Percentiles rank a stretch among this genome's conserved stretches.
Conservation (phyloP, 1,284 basidiomycete species). For the Cryptococcus sp. region DNA sequence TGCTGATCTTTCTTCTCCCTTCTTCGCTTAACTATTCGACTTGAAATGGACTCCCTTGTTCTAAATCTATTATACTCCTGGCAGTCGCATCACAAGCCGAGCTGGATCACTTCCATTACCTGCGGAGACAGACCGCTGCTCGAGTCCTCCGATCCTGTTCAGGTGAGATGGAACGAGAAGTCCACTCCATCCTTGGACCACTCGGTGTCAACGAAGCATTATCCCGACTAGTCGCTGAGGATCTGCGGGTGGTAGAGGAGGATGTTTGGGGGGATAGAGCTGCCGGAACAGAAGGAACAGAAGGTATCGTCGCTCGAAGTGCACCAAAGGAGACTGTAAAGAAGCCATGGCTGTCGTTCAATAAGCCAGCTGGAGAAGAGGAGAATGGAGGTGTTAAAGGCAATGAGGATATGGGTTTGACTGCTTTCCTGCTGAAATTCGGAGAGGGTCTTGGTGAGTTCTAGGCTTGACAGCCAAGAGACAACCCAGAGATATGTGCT, state of each 20-base stretch:
- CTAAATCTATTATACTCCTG: background rate
- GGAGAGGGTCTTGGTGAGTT: conserved; percentile 75
- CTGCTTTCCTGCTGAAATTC: conserved; percentile 87
- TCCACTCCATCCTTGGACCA: conserved; percentile 77
- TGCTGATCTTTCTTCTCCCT: background rate
- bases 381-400: conserved; percentile 52
- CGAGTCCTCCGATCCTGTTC: conserved; percentile 81
- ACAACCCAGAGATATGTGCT: background rate
- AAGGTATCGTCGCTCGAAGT: background rate
- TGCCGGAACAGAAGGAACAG: conserved; percentile 9
- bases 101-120: conserved; percentile 86
- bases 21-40: background rate
- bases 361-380: conserved; percentile 2
- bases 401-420: conserved; percentile 71
- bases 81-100: conserved; percentile 86
- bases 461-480: background rate
- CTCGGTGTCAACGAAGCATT: conserved; percentile 81
- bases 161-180: conserved; percentile 94
- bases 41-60: background rate
- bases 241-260: conserved; percentile 63
- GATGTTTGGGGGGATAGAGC: conserved; percentile 24
- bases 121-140: conserved; percentile 66
- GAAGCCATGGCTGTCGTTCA: background rate
- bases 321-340: background rate
- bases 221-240: conserved; percentile 71